Conservation (phyloP, 2,329 filamentous ascomycete genomes). For the Fusarium beomiforme region DNA sequence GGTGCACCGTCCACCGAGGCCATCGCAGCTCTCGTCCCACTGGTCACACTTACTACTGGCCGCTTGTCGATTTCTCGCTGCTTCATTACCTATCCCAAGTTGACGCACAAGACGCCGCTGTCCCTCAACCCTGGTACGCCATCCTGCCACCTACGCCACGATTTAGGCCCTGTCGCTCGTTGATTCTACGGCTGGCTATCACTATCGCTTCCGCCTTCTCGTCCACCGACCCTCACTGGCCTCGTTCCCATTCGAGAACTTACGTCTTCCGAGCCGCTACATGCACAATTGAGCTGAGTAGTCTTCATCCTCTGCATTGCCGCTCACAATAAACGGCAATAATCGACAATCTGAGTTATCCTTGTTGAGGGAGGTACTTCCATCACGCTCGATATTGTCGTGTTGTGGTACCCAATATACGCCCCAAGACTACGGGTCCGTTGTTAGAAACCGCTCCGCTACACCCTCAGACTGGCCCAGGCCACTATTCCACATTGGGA, state of each 20-base stretch:
- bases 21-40: slow-evolving; percentile 48
- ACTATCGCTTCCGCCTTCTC: slow-evolving; percentile 27
- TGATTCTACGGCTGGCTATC: slow-evolving; percentile 37
- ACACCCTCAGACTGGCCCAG: slow-evolving; percentile 46
- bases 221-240: slow-evolving; percentile 29
- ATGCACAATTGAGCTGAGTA: slow-evolving; percentile 38
- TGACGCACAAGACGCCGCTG: slow-evolving; percentile 36
- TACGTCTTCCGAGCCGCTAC: slow-evolving; percentile 28
- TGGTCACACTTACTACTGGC: slow-evolving; percentile 35
- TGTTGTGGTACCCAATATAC: slow-evolving; percentile 43
- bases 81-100: slow-evolving; percentile 36
- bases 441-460: slow-evolving; percentile 48
- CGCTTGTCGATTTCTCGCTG: slow-evolving; percentile 33
- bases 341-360: slow-evolving; percentile 32
- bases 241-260: slow-evolving; percentile 35
- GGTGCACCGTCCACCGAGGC: slow-evolving; percentile 39
- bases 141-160: slow-evolving; percentile 39
- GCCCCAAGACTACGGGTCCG: slow-evolving; percentile 47
- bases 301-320: slow-evolving; percentile 19
- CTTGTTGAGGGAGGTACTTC: slow-evolving; percentile 41
- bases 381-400: slow-evolving; percentile 36
- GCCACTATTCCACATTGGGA: slow-evolving; percentile 49
- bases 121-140: slow-evolving; percentile 40
- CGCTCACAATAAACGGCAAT: slow-evolving; percentile 34
- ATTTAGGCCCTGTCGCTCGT: slow-evolving; percentile 39